Conservation (phyloP, 495 filamentous ascomycete genomes). For the Xylaria scruposa region DNA sequence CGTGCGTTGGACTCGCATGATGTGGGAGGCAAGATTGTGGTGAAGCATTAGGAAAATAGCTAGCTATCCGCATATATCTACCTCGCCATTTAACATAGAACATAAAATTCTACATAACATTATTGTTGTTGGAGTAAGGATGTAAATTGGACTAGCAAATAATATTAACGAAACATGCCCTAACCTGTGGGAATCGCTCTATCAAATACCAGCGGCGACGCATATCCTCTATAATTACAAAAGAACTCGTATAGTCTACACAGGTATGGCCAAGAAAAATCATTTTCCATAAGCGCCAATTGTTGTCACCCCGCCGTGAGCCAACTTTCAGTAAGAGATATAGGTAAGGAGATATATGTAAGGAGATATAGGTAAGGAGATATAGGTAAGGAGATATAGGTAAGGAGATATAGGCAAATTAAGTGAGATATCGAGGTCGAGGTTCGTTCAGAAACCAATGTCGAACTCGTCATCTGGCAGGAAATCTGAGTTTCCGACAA, state of each 20-base stretch:
- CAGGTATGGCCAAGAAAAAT: neutral
- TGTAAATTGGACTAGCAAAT: neutral
- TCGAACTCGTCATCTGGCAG: neutral
- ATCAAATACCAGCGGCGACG: neutral
- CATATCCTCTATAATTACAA: neutral
- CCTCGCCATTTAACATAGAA: neutral
- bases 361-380: too few species aligned
- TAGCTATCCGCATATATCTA: neutral
- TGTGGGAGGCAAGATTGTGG: conserved; percentile 49
- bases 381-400: too few species aligned
- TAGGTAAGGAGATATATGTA: too few species aligned
- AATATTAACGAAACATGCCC: neutral
- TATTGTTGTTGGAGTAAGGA: neutral
- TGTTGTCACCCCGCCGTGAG: neutral
- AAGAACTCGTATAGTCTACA: neutral
- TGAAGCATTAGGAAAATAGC: conserved; percentile 30
- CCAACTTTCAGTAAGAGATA: neutral
- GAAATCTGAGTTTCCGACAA: neutral
- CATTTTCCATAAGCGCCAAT: neutral
- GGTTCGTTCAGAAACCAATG: neutral
- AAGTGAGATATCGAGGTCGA: neutral
- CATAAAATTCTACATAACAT: neutral
- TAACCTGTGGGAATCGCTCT: neutral
- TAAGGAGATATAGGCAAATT: too few species aligned
- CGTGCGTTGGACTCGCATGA: conserved; percentile 41